Percentiles rank a stretch among this genome's conserved stretches.
Conservation (phyloP, 2,329 filamentous ascomycete species). For the Neofusicoccum parvum region DNA sequence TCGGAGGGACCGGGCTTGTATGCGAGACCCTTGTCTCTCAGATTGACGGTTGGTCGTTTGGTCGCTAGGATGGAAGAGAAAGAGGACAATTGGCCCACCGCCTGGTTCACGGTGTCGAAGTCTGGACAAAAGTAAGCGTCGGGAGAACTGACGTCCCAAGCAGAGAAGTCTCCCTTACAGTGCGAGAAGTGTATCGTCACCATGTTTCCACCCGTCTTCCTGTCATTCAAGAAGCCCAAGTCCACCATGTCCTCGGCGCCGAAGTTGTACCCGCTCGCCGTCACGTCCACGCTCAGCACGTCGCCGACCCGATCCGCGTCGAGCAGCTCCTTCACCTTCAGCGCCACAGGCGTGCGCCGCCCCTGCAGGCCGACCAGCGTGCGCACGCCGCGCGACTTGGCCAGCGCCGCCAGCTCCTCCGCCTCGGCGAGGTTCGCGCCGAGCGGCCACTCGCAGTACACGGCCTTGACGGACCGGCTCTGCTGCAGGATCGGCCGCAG, state of each 20-base stretch:
- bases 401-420: constrained; percentile 46
- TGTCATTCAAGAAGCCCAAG: constrained; percentile 53
- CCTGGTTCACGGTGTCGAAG: constrained; percentile 49
- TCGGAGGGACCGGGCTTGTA: constrained; percentile 29
- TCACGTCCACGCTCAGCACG: constrained; percentile 42
- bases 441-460: constrained; percentile 56
- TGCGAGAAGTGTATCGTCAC: constrained; percentile 44
- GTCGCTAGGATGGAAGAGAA: constrained; percentile 48
- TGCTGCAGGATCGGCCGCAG: constrained; percentile 47
- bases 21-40: constrained; percentile 30
- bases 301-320: constrained; percentile 47
- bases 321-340: constrained; percentile 48
- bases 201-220: constrained; percentile 48
- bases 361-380: constrained; percentile 55
- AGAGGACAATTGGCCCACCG: constrained; percentile 49
- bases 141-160: background rate
- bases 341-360: constrained; percentile 42
- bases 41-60: constrained; percentile 44
- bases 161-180: constrained; percentile 18
- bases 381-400: constrained; percentile 42
- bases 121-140: background rate
- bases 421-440: constrained; percentile 45
- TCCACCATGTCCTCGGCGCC: constrained; percentile 24
- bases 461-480: constrained; percentile 41
- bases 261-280: constrained; percentile 30